phyloP scores from a whole-genome alignment of 441 rosid species.

The Cnidoscolus chayamansa region DNA sequence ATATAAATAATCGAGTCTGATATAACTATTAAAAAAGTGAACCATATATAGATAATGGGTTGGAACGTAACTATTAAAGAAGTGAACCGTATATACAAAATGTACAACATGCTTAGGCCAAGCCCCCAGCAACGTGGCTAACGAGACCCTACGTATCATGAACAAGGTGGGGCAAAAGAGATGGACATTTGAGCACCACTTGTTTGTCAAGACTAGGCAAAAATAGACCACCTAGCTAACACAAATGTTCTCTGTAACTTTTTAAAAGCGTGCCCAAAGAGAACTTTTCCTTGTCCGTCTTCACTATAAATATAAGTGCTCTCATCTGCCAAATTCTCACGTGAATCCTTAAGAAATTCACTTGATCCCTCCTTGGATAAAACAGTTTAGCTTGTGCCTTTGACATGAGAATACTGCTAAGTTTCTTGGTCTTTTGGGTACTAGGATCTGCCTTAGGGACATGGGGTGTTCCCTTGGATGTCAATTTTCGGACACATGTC shows the following conservation, averaged over 20 bases:
- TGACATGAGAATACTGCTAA: slow-evolving; percentile 12
- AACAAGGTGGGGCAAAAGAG: no score
- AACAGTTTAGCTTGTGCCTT: background rate
- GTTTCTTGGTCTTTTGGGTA: slow-evolving; percentile 25
- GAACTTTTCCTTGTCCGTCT: slow-evolving; percentile 1
- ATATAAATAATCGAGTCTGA: no score
- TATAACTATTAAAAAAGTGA: no score
- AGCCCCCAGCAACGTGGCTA: no score
- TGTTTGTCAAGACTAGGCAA: no score
- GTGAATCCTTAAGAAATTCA: background rate
- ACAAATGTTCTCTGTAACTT: background rate
- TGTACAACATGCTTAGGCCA: no score
- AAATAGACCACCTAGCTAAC: slow-evolving; percentile 37
- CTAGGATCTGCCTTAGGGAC: slow-evolving; percentile 16
- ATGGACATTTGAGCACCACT: no score
- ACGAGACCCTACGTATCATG: no score
- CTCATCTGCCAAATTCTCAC: background rate
- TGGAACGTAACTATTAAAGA: no score
- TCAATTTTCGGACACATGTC: slow-evolving; percentile 19
- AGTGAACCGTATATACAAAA: no score
- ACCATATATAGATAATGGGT: no score
- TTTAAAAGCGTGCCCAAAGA: background rate
- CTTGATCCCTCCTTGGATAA: background rate
- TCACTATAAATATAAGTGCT: slow-evolving; percentile 31
- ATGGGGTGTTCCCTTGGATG: slow-evolving; percentile 19